Base-by-base conservation (phyloP, 306 rosid species). In the Inga oerstediana region DNA sequence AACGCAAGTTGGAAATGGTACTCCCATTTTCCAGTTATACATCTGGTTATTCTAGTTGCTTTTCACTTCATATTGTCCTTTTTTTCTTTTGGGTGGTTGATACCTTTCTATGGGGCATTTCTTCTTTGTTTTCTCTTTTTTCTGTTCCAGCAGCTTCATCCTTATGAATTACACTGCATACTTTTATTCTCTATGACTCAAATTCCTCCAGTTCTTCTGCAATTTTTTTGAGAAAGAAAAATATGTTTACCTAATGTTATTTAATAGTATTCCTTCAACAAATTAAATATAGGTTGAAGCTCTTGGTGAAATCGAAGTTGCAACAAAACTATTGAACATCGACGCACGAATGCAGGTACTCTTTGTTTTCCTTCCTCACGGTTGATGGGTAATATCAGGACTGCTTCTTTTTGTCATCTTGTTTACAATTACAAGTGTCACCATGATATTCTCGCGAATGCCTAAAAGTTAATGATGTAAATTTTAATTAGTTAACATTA, bases 1-100 rank as follows among this genome's bases (percentile, higher is more conserved):
- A 97, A 79, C 71, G 56, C 78, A 97, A 97, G 88, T 84, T 92
- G 84, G 98, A 94, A 90, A 97, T 97, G 99, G 99, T 94, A 91
- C 77, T 82, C 27, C 80, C 71, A 80, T 84, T 84, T 75, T 35
- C 61, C 69, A 16, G 16, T 62, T 78, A 35, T 48, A 66, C 73
- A 27, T 46, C 56, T 75, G 70, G 35, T 71, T 82, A 72, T 73
- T 74, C 75, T 80, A 41, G 59, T 84, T 82, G 59, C 84, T 35
- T 43, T 41, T 74, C 24, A 69, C 35, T 19, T 75, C 62, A 35
- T 27, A 67, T 45, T 77, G 72, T 58, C 59, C 43, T 73, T 58
- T 44, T 30, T 58, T 20, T 14, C 70, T 30, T 64, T 64, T 64
- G 19, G 39, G 41, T 64, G 70, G 70, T 30, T 7, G 41, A 65